These are phyloP conservation scores for Penicillium sp. DNA, from an alignment of 2,329 filamentous ascomycete genomes.

Conservation along the genomic window DNA sequence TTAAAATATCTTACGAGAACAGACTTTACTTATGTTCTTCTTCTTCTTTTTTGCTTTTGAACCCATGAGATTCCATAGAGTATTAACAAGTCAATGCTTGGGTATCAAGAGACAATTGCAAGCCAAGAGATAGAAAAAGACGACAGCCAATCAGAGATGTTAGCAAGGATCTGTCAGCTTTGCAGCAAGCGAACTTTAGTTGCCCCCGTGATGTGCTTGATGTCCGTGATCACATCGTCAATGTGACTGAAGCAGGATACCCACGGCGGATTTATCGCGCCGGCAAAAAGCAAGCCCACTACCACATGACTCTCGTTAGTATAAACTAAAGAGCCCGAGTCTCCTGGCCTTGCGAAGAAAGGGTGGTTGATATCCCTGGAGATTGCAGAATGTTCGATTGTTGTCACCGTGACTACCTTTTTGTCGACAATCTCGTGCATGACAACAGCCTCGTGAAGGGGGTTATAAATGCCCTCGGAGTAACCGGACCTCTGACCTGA, in stretches of 20 bases:
- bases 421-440: too few relatives aligned
- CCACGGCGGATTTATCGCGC: not conserved
- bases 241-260: not conserved
- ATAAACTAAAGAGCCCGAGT: not conserved
- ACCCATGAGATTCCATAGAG: too few relatives aligned
- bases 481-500: not conserved
- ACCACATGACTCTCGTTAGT: not conserved
- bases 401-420: too few relatives aligned
- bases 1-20: too few relatives aligned
- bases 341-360: not conserved
- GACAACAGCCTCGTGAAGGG: not conserved
- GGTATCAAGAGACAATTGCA: too few relatives aligned
- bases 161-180: too few relatives aligned
- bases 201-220: not conserved
- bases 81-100: too few relatives aligned
- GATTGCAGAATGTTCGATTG: not conserved
- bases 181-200: not conserved
- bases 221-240: not conserved
- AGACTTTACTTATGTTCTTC: too few relatives aligned
- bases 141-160: too few relatives aligned
- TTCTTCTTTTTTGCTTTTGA: too few relatives aligned
- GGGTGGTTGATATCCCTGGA: not conserved
- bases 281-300: not conserved
- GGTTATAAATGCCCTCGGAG: not conserved
- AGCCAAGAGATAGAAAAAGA: too few relatives aligned